Base-by-base conservation (phyloP, 805 yeast species). In the Sugiyamaella valdiviana region DNA sequence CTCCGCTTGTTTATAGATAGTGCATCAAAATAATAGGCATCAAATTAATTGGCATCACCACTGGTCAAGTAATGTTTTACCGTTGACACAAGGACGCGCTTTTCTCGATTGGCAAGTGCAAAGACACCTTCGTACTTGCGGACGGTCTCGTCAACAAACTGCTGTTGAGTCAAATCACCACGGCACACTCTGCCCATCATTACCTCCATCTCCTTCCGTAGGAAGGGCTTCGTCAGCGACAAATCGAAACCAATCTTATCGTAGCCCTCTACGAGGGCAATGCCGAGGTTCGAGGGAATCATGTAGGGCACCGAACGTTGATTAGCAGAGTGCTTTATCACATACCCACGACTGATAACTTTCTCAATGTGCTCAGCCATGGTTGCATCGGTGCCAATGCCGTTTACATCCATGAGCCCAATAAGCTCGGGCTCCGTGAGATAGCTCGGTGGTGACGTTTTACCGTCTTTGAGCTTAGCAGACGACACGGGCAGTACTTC, bases 341-440 rank as follows among this genome's bases (percentile, higher is more conserved):
- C 46, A 59, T 90, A 95, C 16, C 80, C 79, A 46, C 99, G 68
- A 9, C 65, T 64, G 23, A 76, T 67, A 39, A 93, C 80, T 61
- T 85, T 90, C 50, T 85, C 89, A 36, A 93, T 93, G 65, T 93
- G 99, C 39, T 93, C 99, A 0, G 98, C 99, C 66, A 93, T 95
- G 0, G 99, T 93, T 0, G 99, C 99, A 70, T 93, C 99, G 0
- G 99, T 93, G 2, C 99, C 99, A 40, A 93, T 93, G 0, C 98
- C 98, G 64, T 93, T 93, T 9, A 81, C 85, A 69, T 95, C 98
- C 99, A 93, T 93, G 42, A 93, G 69, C 7, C 87, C 83, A 66
- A 93, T 88, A 19, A 93, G 72, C 61, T 91, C 99, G 0, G 96
- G 75, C 64, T 93, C 99, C 0, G 98, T 91, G 73, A 93, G 75